A percentile compares a stretch with the other conserved stretches of the same genome.
Evolutionary conservation across 78 protist genomes (phyloP).

Genomic region (Neovahlkampfia damariscottae): DNA sequence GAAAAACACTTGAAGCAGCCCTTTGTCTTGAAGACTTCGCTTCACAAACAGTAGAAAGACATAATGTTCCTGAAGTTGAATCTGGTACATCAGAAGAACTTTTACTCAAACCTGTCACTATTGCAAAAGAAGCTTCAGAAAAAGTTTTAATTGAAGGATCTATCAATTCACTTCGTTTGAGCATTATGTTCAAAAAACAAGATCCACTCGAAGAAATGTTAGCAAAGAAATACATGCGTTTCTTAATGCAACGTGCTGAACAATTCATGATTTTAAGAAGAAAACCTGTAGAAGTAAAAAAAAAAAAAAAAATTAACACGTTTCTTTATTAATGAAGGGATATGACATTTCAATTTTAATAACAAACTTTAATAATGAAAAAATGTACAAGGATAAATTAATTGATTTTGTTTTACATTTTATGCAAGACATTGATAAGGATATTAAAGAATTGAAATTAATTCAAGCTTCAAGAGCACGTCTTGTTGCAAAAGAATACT

Average conservation of each 20-base stretch:
- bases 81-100: slow-evolving; percentile 57
- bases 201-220: slow-evolving; percentile 88
- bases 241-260: slow-evolving; percentile 93
- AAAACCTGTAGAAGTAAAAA: slow-evolving; percentile 3
- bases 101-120: slow-evolving; percentile 70
- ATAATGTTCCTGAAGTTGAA: slow-evolving; percentile 99
- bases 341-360: slow-evolving; percentile 93
- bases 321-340: too few relatives aligned
- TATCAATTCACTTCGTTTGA: slow-evolving; percentile 92
- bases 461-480: slow-evolving; percentile 80
- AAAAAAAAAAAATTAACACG: too few relatives aligned
- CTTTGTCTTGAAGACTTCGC: slow-evolving; percentile 86
- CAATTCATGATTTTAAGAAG: slow-evolving; percentile 78
- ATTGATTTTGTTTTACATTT: slow-evolving; percentile 91
- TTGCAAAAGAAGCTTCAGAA: slow-evolving; percentile 48
- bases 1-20: slow-evolving; percentile 81
- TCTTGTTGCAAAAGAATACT: slow-evolving; percentile 66
- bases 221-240: slow-evolving; percentile 74
- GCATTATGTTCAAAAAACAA: slow-evolving; percentile 70
- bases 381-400: slow-evolving; percentile 84
- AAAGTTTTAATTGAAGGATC: slow-evolving; percentile 60
- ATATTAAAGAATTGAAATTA: slow-evolving; percentile 78
- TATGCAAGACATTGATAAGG: slow-evolving; percentile 91
- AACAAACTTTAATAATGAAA: slow-evolving; percentile 89
- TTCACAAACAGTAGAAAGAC: slow-evolving; percentile 94